Base-by-base conservation (phyloP, 495 filamentous ascomycete species). In the Halenospora varia region DNA sequence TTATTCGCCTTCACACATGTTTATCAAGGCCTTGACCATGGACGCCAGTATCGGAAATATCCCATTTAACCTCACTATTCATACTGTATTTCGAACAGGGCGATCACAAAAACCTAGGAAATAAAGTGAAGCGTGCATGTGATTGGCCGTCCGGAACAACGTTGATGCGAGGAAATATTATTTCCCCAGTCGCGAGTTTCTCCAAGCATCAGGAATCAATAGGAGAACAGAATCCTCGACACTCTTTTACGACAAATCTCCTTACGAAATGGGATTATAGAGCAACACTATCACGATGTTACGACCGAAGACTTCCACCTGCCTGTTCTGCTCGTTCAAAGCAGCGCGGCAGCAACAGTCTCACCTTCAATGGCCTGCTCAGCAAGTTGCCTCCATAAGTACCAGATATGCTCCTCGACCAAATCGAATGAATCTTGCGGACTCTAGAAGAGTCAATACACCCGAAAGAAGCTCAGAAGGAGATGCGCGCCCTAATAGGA, bases 401-500 rank as follows among this genome's bases (percentile, higher is more conserved):
- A 44, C 53, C 24, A 66, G 56, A 39, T 40, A 20, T 0, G 35
- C 19, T 13, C n/a, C 11, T 47, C 51, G 58, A 13, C 59, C 63
- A 13, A 50, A 48, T 13, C 56, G 63, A 41, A 62, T 66, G 60
- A 58, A 51, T 19, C 51, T 66, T 11, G 57, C 56, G 22, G 10
- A 24, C 42, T 26, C 60, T 13, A 56, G 50, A 48, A 25, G 48
- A 11, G 59, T 65, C 11, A 53, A 45, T 35, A 44, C 53, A 19
- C 22, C 54, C 10, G 48, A 35, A 11, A 6, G 11, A 18, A 42
- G 25, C 10, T 50, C 39, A 13, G 50, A 9, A 17, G 50, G 41
- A 41, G 26, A 10, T 22, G 26, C 26, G n/a, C 50, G 26, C 70
- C 72, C 47, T 62, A 64, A 48, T 69, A 71, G 53, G 58, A 63